Conservation (phyloP, 345 rosid genomes). For the Mercurialis annua region DNA sequence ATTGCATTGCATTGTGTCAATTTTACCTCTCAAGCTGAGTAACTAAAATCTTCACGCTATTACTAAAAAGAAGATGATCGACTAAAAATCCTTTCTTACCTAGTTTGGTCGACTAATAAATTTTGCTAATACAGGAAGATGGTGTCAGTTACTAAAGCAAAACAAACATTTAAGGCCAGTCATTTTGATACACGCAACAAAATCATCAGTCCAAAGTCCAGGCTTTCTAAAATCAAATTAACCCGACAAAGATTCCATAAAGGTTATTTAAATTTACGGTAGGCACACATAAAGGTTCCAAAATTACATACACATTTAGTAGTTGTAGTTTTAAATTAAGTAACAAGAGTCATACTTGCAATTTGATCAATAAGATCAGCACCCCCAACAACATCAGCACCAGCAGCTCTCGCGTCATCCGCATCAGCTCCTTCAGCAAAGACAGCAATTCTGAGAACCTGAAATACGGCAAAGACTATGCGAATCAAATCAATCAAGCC, state of each 20-base stretch:
- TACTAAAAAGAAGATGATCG: not conserved
- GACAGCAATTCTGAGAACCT: constrained; percentile 86
- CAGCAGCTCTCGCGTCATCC: constrained; percentile 93
- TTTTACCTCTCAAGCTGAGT: not conserved
- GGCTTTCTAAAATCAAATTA: no score
- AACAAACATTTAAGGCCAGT: no score
- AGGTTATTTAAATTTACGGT: no score
- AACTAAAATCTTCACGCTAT: not conserved
- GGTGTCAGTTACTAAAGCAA: no score
- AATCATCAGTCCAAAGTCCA: no score
- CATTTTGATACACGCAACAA: no score
- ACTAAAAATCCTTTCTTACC: not conserved
- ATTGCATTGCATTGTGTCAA: constrained; percentile 8
- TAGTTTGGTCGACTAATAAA: no score
- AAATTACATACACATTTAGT: no score
- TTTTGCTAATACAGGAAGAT: no score
- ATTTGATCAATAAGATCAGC: constrained; percentile 79
- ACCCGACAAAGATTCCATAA: no score
- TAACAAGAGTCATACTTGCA: constrained; percentile 52
- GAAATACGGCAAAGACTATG: constrained; percentile 22
- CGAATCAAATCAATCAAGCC: not conserved
- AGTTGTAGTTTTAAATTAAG: no score
- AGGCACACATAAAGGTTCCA: no score
- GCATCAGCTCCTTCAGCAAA: constrained; percentile 94
- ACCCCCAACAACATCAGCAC: constrained; percentile 97